Evolutionary conservation across 257 asterid species (phyloP), one percentile per base, ranked within the genome.

Genomic region (Linaria vulgaris): DNA sequence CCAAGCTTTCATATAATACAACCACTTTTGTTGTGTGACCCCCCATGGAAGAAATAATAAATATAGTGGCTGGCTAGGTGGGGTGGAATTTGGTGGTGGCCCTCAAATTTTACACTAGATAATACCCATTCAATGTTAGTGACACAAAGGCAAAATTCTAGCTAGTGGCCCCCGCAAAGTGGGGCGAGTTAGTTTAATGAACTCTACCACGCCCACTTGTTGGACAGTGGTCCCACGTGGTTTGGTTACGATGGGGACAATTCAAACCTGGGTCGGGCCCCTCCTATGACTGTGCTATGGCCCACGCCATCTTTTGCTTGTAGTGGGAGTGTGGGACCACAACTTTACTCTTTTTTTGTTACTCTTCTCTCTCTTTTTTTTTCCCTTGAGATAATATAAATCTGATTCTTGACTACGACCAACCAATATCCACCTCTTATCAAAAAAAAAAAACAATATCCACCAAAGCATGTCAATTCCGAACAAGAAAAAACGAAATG

Each of bases 181-280:
- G 69, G 76, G 68, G 71, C 67, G 16, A 67, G 17, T 5, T 43
- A 38, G 67, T 37, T 70, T 51, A 61, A 34, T 58, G 59, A 52
- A 45, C 49, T 21, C 44, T 49, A 20, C 56, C 19, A 47, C 25
- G 68, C 68, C 68, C 68, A 48, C 68, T 63, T 38, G n/a, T 63
- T 0, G 21, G 2, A 2, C 7, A 24, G 45, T 61, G 79, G 76
- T 75, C 84, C 81, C 71, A 66, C 74, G 39, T 56, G 74, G 63
- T 45, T 60, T 30, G 70, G 81, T 72, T 66, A 56, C 67, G 79
- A 73, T 74, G 13, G 72, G 70, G 69, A 74, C 77, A 54, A 63
- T 64, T 17, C 72, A 7, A 61, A 17, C n/a, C 12, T 37, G 41
- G 13, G 69, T 19, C 19, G 64, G 25, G 69, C 76, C 74, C 45